Conservation (phyloP, 2,329 filamentous ascomycete genomes). For the Lachnum nothofagi region DNA sequence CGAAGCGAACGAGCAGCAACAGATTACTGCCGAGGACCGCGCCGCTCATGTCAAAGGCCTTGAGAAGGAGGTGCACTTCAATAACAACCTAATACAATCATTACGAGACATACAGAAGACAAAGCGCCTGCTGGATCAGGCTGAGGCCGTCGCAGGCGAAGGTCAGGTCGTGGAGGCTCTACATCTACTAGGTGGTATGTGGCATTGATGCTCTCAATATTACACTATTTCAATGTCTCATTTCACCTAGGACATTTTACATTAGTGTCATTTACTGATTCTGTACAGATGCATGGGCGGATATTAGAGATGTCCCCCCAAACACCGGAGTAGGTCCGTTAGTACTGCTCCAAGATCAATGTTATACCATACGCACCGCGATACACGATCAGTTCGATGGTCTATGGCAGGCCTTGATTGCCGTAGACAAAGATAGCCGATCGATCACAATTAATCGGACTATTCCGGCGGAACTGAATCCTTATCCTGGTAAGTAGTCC, state of each 20-base stretch:
- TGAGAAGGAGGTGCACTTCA: conserved; percentile 54
- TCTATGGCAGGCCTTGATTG: conserved; percentile 67
- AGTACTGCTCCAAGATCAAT: conserved; percentile 59
- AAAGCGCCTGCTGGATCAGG: conserved; percentile 56
- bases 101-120: conserved; percentile 51
- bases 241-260: no score
- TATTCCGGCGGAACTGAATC: neutral
- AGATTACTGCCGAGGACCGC: conserved; percentile 35
- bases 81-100: conserved; percentile 48
- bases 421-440: conserved; percentile 51
- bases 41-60: conserved; percentile 55
- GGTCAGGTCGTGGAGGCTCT: conserved; percentile 53
- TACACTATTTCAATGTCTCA: no score
- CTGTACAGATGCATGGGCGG: conserved; percentile 48
- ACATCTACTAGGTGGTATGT: conserved; percentile 50
- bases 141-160: conserved; percentile 53
- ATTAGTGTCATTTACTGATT: no score
- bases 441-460: conserved; percentile 47
- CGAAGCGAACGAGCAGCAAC: conserved; percentile 54
- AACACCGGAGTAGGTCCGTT: conserved; percentile 58
- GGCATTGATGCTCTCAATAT: no score
- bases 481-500: no score
- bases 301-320: conserved; percentile 54
- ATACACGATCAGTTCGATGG: conserved; percentile 62
- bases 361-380: conserved; percentile 59